Evolutionary conservation across 768 basidiomycete genomes (phyloP), one percentile per base, ranked within the genome.

Genomic region (Phylloporus sp.): DNA sequence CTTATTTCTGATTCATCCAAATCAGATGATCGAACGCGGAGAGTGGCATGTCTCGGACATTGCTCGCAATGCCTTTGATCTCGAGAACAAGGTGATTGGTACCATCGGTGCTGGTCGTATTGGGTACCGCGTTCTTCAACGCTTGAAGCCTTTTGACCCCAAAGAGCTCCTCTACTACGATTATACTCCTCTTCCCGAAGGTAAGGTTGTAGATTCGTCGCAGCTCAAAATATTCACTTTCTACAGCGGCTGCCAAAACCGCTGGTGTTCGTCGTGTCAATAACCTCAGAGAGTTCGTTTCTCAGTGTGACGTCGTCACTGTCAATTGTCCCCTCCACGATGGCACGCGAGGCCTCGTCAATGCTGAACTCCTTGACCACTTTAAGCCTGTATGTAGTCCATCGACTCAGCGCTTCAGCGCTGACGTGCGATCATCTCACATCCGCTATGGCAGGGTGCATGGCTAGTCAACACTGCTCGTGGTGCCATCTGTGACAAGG

Each of bases 381-480:
- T 87, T 94, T 79, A 95, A 95, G 79, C 26, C 28, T 0, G 53
- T 45, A 24, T 15, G 50, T 45, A 24, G 15, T 38, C 5, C 5
- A 11, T 16, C 20, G 18, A 22, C 18, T 31, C 10, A 22, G 8
- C 6, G 18, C 10, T 3, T 31, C 10, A 22, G 8, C 6, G 18
- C 10, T 3, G 6, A 39, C 15, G 24, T n/a, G n/a, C n/a, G 15
- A 13, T 7, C 13, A 3, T 39, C 29, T 50, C 29, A 50, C 24
- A 7, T 32, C 24, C 6, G 10, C 24, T 16, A 8, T 6, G 3
- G 16, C 85, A 87, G 69, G 91, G 91, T 46, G 80, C 91, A n/a
- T 91, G 86, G 85, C 80, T 93, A 60, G 88, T 95, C 64, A 95
- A 95, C 80, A 91, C 90, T 23, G 89, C 89, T 45, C 88, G 90